Conservation (phyloP, 768 basidiomycete genomes). For the Termitomyces sp. region DNA sequence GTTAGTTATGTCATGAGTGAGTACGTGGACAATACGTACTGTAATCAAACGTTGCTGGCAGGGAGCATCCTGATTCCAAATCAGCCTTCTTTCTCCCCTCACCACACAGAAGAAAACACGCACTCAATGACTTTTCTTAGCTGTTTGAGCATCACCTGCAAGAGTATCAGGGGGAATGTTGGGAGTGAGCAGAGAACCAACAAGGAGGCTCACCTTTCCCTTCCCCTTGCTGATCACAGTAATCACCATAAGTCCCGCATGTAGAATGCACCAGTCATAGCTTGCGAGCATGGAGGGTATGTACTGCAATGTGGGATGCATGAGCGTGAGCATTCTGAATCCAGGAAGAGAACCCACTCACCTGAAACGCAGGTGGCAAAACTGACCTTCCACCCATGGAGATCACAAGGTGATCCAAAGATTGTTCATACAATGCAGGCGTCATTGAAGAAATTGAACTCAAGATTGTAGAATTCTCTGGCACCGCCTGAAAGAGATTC, state of each 20-base stretch:
- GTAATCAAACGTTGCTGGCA: too few species aligned
- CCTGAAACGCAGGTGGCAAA: constrained; percentile 76
- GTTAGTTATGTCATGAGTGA: too few species aligned
- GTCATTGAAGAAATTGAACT: constrained; percentile 95
- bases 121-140: constrained; percentile 81
- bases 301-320: too few species aligned
- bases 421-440: constrained; percentile 79
- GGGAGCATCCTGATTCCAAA: too few species aligned
- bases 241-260: constrained; percentile 86
- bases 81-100: not conserved
- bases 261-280: constrained; percentile 82
- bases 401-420: constrained; percentile 77
- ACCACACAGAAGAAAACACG: not conserved
- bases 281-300: constrained; percentile 81
- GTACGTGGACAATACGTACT: too few species aligned
- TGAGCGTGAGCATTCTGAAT: too few species aligned
- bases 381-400: constrained; percentile 76
- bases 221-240: constrained; percentile 86
- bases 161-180: too few species aligned
- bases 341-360: too few species aligned
- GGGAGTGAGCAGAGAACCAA: too few species aligned
- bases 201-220: too few species aligned
- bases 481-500: constrained; percentile 86
- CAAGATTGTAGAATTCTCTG: constrained; percentile 85
- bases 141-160: constrained; percentile 75